These are phyloP conservation scores for Pyrus communis DNA, from an alignment of 306 rosid species.

Conservation along the genomic window DNA sequence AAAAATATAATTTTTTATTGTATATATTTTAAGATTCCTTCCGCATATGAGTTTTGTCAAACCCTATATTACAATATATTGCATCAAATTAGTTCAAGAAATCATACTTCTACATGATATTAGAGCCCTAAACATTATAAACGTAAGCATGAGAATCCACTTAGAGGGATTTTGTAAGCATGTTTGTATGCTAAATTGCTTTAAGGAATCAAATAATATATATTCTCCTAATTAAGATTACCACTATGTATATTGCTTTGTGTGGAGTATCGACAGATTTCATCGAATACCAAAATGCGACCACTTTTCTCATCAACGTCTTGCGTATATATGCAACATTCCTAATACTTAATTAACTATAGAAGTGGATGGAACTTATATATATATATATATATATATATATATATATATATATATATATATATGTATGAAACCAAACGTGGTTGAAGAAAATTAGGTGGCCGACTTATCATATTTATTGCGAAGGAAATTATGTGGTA, in stretches of 20 bases:
- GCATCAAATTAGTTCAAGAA: too few species aligned
- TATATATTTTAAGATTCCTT: too few species aligned
- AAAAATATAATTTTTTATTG: too few species aligned
- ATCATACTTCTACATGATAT: too few species aligned
- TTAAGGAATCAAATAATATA: conserved; percentile 33
- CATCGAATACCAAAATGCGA: not conserved
- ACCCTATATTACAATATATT: too few species aligned
- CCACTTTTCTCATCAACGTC: not conserved
- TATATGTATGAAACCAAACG: not conserved
- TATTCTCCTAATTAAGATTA: conserved; percentile 4
- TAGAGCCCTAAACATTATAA: not conserved
- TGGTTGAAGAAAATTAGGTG: not conserved
- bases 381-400: not conserved
- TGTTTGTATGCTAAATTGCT: conserved; percentile 20
- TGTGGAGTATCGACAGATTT: not conserved
- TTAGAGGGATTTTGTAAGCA: conserved; percentile 20
- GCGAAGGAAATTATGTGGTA: too few species aligned
- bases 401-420: not conserved
- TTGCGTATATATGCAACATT: not conserved
- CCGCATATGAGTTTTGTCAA: too few species aligned
- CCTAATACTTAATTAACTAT: not conserved
- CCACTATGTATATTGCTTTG: not conserved
- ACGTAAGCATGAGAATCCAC: not conserved
- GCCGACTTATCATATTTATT: too few species aligned
- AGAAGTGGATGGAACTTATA: not conserved